Evolutionary conservation across 306 rosid genomes (phyloP).

Genomic region (Castanea mollissima): DNA sequence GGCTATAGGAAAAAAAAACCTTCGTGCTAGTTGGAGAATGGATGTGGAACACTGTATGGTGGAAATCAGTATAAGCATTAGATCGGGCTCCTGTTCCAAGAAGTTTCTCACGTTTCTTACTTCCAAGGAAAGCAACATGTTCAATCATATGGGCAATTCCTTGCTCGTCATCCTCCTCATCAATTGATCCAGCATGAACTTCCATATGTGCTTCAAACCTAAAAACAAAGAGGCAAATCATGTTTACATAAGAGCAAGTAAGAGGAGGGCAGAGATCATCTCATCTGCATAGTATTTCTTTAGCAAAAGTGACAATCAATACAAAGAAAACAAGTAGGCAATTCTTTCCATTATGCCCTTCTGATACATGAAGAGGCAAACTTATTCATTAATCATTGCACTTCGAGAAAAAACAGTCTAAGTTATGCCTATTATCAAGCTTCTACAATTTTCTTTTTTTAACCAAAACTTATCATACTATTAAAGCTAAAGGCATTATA

Average conservation of each 20-base stretch:
- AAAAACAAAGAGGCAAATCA: conserved; percentile 19
- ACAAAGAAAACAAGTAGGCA: neutral
- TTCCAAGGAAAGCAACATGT: conserved; percentile 98
- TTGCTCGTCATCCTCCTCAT: conserved; percentile 96
- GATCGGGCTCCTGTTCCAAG: conserved; percentile 98
- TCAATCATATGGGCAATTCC: conserved; percentile 99
- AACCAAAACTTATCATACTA: neutral
- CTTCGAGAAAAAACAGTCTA: neutral
- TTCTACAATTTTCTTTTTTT: neutral
- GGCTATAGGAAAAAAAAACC: conserved; percentile 35
- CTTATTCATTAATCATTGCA: neutral
- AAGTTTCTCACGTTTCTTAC: conserved; percentile 99
- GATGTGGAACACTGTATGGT: conserved; percentile 97
- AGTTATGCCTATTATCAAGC: neutral
- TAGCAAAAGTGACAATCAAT: neutral
- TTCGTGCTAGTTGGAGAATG: conserved; percentile 87
- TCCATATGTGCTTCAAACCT: conserved; percentile 99
- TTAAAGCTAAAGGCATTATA: neutral
- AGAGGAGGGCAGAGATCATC: neutral
- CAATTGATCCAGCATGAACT: conserved; percentile 93
- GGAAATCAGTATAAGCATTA: conserved; percentile 98
- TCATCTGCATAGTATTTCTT: neutral
- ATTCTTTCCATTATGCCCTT: neutral
- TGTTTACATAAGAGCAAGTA: conserved; percentile 10
- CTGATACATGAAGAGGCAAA: neutral